phyloP scores from a whole-genome alignment of 2,329 filamentous ascomycete genomes.

The Aureobasidium lini region DNA sequence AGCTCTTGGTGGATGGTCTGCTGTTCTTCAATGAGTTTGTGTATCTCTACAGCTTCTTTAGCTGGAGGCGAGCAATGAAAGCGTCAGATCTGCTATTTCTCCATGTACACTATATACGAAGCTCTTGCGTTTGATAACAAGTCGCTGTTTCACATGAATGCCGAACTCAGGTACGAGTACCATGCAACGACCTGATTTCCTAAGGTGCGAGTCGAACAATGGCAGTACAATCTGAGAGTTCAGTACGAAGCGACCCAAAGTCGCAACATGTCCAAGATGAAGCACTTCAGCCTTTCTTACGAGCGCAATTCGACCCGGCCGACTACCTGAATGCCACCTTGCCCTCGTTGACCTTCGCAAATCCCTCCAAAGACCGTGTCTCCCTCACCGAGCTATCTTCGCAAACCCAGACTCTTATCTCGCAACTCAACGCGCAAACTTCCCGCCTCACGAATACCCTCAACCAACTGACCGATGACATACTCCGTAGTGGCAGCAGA shows the following conservation, averaged over 20 bases:
- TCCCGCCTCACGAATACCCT: conserved; percentile 72
- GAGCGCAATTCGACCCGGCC: conserved; percentile 70
- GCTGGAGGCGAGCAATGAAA: no score
- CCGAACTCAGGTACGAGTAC: not conserved
- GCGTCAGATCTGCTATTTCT: no score
- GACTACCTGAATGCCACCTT: conserved; percentile 77
- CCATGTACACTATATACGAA: not conserved
- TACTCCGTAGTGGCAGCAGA: conserved; percentile 77
- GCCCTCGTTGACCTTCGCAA: conserved; percentile 54
- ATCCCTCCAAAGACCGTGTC: conserved; percentile 31
- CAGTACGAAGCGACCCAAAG: conserved; percentile 22
- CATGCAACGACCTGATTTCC: not conserved
- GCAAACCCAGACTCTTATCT: conserved; percentile 75
- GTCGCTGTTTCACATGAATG: not conserved
- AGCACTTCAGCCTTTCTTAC: conserved; percentile 66
- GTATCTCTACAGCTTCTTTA: no score
- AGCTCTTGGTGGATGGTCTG: no score
- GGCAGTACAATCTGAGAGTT: conserved; percentile 13
- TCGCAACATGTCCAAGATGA: conserved; percentile 63
- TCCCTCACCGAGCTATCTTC: conserved; percentile 68
- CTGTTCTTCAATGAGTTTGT: no score
- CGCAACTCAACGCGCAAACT: conserved; percentile 82
- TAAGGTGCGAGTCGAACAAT: not conserved
- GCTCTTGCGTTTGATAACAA: not conserved
- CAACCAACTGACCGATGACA: conserved; percentile 89